Conservation (phyloP, 345 rosid species). For the Laguncularia racemosa region DNA sequence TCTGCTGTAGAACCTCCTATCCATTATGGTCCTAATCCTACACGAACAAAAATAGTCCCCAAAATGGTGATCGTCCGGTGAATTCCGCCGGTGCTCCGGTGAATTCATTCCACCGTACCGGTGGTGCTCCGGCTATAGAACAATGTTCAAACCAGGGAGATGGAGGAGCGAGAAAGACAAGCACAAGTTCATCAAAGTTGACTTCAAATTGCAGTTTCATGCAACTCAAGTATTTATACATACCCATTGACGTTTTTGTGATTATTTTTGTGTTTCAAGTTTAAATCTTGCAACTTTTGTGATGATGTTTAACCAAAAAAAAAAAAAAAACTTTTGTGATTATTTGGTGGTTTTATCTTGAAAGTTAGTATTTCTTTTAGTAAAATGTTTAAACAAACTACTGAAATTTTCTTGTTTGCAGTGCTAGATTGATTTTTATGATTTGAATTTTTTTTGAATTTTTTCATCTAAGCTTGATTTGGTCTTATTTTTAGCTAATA, state of each 20-base stretch:
- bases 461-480: too few species aligned
- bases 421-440: too few species aligned
- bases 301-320: too few species aligned
- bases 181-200: conserved; percentile 39
- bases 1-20: not conserved
- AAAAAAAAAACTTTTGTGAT: too few species aligned
- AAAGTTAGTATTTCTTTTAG: too few species aligned
- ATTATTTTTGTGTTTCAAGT: not conserved
- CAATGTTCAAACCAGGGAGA: conserved; percentile 75
- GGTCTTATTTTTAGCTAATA: too few species aligned
- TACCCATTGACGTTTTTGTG: not conserved
- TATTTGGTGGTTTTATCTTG: too few species aligned
- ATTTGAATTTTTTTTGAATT: too few species aligned
- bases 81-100: conserved; percentile 23
- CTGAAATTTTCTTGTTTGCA: too few species aligned
- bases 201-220: conserved; percentile 78
- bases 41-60: conserved; percentile 5
- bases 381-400: too few species aligned
- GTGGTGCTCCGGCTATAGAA: conserved; percentile 15
- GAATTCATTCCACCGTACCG: conserved; percentile 8
- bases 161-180: conserved; percentile 79
- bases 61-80: conserved; percentile 23
- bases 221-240: conserved; percentile 58
- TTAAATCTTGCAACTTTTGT: too few species aligned
- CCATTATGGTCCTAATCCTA: not conserved